A percentile compares a stretch with the other conserved stretches of the same genome.
phyloP scores from a whole-genome alignment of 2,329 filamentous ascomycete genomes.

The Colletotrichum somersetense region DNA sequence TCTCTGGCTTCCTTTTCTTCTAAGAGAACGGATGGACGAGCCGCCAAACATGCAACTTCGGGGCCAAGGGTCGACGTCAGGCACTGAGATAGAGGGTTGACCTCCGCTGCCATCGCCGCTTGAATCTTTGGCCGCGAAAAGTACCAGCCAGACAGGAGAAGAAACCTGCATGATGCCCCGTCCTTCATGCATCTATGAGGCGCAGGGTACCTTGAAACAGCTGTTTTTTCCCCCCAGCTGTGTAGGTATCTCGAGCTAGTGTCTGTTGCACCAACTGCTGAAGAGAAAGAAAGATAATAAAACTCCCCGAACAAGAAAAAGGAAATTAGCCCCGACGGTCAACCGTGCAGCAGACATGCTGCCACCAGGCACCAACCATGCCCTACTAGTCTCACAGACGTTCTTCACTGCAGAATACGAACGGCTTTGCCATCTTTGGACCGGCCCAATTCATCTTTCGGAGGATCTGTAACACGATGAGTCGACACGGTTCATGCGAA shows the following conservation, averaged over 20 bases:
- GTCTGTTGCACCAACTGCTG: conserved; percentile 2
- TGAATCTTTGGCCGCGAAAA: conserved; percentile 17
- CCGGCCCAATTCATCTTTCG: conserved; percentile 1
- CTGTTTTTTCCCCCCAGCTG: conserved; percentile 2
- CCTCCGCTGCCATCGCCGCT: conserved; percentile 4
- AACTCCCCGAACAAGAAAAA: neutral
- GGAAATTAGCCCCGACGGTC: neutral
- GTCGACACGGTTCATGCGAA: conserved; percentile 6
- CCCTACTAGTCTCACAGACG: neutral
- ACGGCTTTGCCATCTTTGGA: neutral
- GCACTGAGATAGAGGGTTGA: neutral
- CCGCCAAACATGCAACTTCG: conserved; percentile 17
- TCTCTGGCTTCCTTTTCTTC: conserved; percentile 21
- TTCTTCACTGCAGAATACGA: conserved; percentile 4
- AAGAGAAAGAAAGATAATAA: neutral
- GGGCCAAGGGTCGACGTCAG: conserved; percentile 2
- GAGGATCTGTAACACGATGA: neutral
- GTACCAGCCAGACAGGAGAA: conserved; percentile 17
- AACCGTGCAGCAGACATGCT: conserved; percentile 12
- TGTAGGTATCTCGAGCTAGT: conserved; percentile 6
- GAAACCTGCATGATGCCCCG: conserved; percentile 31
- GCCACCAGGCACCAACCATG: conserved; percentile 5
- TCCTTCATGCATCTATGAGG: conserved; percentile 35
- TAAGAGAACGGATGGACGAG: conserved; percentile 33
- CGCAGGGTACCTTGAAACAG: conserved; percentile 38